Evolutionary conservation across 345 rosid species (phyloP), one percentile per base, ranked within the genome.

Genomic region (Psidium guajava): DNA sequence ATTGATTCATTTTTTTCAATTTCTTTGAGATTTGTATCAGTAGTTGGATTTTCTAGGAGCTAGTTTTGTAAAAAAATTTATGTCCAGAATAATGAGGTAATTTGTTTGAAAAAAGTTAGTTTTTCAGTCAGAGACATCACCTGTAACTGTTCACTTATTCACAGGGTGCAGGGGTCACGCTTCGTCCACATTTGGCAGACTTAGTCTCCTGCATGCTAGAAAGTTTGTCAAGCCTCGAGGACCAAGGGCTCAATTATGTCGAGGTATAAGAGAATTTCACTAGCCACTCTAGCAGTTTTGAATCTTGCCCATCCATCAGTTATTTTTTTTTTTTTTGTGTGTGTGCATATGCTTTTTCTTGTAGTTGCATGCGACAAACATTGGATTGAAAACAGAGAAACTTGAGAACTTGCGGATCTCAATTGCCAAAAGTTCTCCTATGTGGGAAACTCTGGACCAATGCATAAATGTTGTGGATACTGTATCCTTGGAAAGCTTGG

Each of bases 391-490:
- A 88, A 91, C 95, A 74, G 99, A 95, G 89, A 97, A 95, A 93
- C 94, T 97, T 87, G 99, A 97, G 87, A 94, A 90, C 91, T 90
- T 97, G 87, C 95, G 99, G 83, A 91, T 97, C 86, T 95, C 99
- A 87, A 95, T 95, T 87, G 93, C 99, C 56, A 97, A 95, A 93
- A 91, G 97, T 89, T 97, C 99, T 89, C 96, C 98, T 55, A 97
- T 97, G 99, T 97, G 99, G 99, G 99, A 97, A 92, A 97, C 99
- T 85, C 98, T 97, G 86, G 99, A 97, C 84, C 89, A 94, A 54
- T 97, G 99, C 93, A 91, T 97, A 86, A 95, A 94, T 90, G 92
- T 93, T 84, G 93, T 92, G 85, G 93, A 95, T 89, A 87, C 87
- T 3, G 94, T 93, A 86, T 93, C 98, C 85, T 90, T 97, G 73